phyloP scores from a whole-genome alignment of 768 basidiomycete genomes.

The Chlorophyllum brunneum region DNA sequence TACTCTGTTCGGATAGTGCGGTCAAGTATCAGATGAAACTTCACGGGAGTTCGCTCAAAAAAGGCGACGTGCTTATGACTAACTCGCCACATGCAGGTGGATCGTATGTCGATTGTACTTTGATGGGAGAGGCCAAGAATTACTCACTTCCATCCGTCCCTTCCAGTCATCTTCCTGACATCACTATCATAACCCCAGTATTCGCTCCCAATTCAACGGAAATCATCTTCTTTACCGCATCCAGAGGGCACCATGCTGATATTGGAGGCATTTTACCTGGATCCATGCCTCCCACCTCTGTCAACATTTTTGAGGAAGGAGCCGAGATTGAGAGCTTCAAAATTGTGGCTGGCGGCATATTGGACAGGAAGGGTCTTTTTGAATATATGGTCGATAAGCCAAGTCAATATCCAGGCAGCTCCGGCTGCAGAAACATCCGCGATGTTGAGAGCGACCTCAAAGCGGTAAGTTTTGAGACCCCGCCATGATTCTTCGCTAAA shows the following conservation, averaged over 20 bases:
- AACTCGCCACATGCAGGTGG: slow-evolving; percentile 89
- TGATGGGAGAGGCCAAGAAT: not conserved
- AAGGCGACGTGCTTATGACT: slow-evolving; percentile 92
- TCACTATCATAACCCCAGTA: slow-evolving; percentile 92
- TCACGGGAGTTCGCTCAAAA: slow-evolving; percentile 65
- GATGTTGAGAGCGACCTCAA: slow-evolving; percentile 92
- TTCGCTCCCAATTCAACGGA: slow-evolving; percentile 62
- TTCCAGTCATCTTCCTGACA: slow-evolving; percentile 56
- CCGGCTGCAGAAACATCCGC: slow-evolving; percentile 80
- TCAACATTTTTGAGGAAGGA: slow-evolving; percentile 91
- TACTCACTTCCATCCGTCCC: not conserved
- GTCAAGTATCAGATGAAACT: slow-evolving; percentile 88
- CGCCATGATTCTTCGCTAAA: not conserved
- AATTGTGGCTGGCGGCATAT: slow-evolving; percentile 79
- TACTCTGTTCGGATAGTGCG: slow-evolving; percentile 41
- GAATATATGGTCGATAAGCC: slow-evolving; percentile 84
- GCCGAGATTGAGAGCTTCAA: slow-evolving; percentile 91
- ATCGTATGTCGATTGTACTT: slow-evolving; percentile 50
- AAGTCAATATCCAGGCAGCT: slow-evolving; percentile 76
- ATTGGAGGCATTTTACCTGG: slow-evolving; percentile 91
- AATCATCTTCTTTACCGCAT: slow-evolving; percentile 92
- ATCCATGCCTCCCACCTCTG: slow-evolving; percentile 93
- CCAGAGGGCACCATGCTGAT: slow-evolving; percentile 92
- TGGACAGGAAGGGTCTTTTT: slow-evolving; percentile 69
- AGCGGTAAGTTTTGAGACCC: slow-evolving; percentile 50